These are phyloP conservation scores for Ceratocystis ficicola DNA, from an alignment of 2,329 filamentous ascomycete genomes.

Conservation along the genomic window DNA sequence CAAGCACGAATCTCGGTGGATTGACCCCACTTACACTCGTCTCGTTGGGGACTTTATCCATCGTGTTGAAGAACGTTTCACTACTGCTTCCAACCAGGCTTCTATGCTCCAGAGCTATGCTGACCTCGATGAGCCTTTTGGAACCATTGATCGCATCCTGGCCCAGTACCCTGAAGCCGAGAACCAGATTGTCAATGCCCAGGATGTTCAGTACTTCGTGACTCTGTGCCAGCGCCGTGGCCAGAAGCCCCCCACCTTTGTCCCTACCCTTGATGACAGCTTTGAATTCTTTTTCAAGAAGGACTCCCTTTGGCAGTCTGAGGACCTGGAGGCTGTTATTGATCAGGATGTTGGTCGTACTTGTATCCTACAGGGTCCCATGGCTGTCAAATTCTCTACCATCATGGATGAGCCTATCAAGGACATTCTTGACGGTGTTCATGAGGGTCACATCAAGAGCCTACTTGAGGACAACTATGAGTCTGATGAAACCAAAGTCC, in stretches of 20 bases:
- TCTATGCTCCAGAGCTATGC: conserved; percentile 83
- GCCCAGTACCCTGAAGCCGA: conserved; percentile 76
- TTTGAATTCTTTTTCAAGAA: conserved; percentile 99
- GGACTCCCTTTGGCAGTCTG: conserved; percentile 97
- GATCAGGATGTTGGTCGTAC: conserved; percentile 91
- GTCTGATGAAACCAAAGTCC: conserved; percentile 60
- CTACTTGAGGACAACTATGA: conserved; percentile 71
- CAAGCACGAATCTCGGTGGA: conserved; percentile 83
- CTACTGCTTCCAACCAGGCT: conserved; percentile 52
- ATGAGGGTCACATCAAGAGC: conserved; percentile 71
- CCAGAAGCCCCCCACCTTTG: conserved; percentile 95
- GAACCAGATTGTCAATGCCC: conserved; percentile 87
- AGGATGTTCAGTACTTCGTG: conserved; percentile 95
- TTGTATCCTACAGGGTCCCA: conserved; percentile 90
- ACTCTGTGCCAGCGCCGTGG: conserved; percentile 79
- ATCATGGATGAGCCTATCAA: conserved; percentile 87
- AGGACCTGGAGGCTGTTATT: conserved; percentile 91
- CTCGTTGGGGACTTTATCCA: conserved; percentile 93
- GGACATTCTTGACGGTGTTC: conserved; percentile 84
- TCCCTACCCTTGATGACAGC: conserved; percentile 87
- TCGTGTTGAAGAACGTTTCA: conserved; percentile 93
- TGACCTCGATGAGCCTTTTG: conserved; percentile 73
- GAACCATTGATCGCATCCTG: conserved; percentile 65
- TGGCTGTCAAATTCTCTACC: conserved; percentile 80
- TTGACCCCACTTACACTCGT: conserved; percentile 68